Base-by-base conservation (phyloP, 805 yeast genomes). In the Ogataea degrootiae region DNA sequence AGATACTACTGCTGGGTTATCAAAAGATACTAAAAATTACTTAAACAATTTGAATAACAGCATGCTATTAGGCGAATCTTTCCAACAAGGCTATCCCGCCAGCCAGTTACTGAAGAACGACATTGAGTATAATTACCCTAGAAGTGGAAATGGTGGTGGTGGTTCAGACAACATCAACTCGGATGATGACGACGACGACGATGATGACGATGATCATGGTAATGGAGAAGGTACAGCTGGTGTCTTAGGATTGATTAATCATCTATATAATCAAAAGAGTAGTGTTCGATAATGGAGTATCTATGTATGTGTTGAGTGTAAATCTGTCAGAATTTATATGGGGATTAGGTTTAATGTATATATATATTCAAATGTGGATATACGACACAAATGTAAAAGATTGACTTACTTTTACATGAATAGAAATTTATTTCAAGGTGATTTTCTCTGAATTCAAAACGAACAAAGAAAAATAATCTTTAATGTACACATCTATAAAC, bases 201-300 rank as follows among this genome's bases (percentile, higher is more conserved):
- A 53, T 9, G 54, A 50, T 29, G 59, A 50, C 5, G 76, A 70
- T 49, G 71, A 69, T 8, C 63, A 58, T 34, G 62, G 62, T 33
- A 69, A 67, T 11, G 68, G 44, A 9, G 56, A 51, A n/a, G 55
- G 53, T 29, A 52, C 51, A 23, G 61, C 59, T 7, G 62, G 94
- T 82, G n/a, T 70, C 83, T 39, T 65, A 39, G 95, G 94, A 1
- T 73, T 90, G 68, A 73, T 90, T 41, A 88, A 87, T 61, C 90
- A 88, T 59, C 83, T 87, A 51, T 88, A 88, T 61, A 83, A 75
- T 52, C 78, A 75, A 34, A 58, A 60, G 39, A 76, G 71, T 21
- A 51, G 56, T 11, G 49, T 54, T 33, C 49, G 47, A 42, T 52
- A 35, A 42, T 33, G 21, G 29, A 2, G 9, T 26, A 26, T 6